These are phyloP conservation scores for Euryodendron excelsum DNA, from an alignment of 148 eudicot species.

Conservation along the genomic window DNA sequence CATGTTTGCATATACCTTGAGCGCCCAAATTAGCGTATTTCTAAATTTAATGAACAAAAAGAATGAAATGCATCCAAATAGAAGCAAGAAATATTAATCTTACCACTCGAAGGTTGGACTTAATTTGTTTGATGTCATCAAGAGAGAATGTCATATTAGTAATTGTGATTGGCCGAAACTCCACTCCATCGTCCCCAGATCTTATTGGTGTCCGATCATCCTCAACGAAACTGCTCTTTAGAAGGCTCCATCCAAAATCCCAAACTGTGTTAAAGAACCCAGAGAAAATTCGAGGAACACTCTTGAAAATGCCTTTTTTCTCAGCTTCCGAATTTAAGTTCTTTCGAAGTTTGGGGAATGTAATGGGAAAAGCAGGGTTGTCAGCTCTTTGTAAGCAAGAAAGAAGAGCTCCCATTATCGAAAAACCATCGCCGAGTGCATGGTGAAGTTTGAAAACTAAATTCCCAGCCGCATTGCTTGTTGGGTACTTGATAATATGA, in stretches of 20 bases:
- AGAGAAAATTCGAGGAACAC: conserved; percentile 24
- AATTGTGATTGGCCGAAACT: conserved; percentile 48
- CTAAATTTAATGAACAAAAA: no score
- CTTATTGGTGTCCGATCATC: conserved; percentile 61
- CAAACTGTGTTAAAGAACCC: conserved; percentile 37
- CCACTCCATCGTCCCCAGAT: conserved; percentile 50
- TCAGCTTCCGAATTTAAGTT: not conserved
- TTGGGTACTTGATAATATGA: conserved; percentile 65
- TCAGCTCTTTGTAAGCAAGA: conserved; percentile 77
- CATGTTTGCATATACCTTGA: no score
- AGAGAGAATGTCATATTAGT: conserved; percentile 49
- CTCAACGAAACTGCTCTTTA: conserved; percentile 53
- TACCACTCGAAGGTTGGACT: conserved; percentile 59
- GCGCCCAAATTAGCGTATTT: no score
- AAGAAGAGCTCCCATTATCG: conserved; percentile 88
- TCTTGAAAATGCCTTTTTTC: not conserved
- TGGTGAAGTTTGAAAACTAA: conserved; percentile 81
- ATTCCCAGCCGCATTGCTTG: conserved; percentile 60
- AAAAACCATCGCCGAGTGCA: conserved; percentile 79
- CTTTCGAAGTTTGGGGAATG: conserved; percentile 45
- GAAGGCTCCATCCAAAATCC: conserved; percentile 68
- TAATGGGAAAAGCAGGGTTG: conserved; percentile 61
- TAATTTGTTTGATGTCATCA: conserved; percentile 53
- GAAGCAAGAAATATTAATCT: conserved; percentile 7
- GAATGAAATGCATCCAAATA: no score